phyloP scores from a whole-genome alignment of 768 basidiomycete genomes.

The Lactifluus hygrophoroides region DNA sequence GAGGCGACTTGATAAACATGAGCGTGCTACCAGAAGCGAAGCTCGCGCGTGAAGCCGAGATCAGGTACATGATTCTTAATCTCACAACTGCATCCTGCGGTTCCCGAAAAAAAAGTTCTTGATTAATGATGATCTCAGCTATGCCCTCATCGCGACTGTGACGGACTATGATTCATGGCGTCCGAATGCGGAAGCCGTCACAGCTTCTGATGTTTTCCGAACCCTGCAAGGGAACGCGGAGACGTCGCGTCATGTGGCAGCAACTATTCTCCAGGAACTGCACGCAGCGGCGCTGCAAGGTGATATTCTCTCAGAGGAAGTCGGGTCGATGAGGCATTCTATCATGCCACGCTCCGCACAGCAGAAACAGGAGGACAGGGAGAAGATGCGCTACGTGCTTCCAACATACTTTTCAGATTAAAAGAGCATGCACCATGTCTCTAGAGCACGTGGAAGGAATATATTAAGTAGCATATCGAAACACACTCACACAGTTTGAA shows the following conservation, averaged over 20 bases:
- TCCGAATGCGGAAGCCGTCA: slow-evolving; percentile 69
- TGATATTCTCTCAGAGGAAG: slow-evolving; percentile 56
- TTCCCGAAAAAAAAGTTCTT: not conserved
- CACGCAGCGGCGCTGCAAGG: slow-evolving; percentile 48
- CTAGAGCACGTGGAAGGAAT: not conserved
- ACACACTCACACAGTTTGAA: not conserved
- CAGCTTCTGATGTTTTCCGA: slow-evolving; percentile 84
- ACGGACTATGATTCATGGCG: slow-evolving; percentile 98
- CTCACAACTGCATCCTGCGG: not conserved
- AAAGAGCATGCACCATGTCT: not conserved
- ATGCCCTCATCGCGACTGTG: slow-evolving; percentile 81
- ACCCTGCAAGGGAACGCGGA: slow-evolving; percentile 81
- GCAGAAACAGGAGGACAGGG: slow-evolving; percentile 48
- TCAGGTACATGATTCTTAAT: slow-evolving; percentile 48
- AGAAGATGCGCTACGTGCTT: slow-evolving; percentile 67
- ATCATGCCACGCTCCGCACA: slow-evolving; percentile 65
- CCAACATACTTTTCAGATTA: slow-evolving; percentile 57
- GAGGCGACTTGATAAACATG: slow-evolving; percentile 95
- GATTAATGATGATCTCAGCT: slow-evolving; percentile 39
- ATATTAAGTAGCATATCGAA: not conserved
- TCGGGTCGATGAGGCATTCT: slow-evolving; percentile 76
- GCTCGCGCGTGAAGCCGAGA: slow-evolving; percentile 88
- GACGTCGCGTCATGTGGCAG: slow-evolving; percentile 72
- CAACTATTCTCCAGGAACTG: slow-evolving; percentile 59
- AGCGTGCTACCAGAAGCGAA: slow-evolving; percentile 96